Base-by-base conservation (phyloP, 1,284 basidiomycete species). In the Hemileia vastatrix region DNA sequence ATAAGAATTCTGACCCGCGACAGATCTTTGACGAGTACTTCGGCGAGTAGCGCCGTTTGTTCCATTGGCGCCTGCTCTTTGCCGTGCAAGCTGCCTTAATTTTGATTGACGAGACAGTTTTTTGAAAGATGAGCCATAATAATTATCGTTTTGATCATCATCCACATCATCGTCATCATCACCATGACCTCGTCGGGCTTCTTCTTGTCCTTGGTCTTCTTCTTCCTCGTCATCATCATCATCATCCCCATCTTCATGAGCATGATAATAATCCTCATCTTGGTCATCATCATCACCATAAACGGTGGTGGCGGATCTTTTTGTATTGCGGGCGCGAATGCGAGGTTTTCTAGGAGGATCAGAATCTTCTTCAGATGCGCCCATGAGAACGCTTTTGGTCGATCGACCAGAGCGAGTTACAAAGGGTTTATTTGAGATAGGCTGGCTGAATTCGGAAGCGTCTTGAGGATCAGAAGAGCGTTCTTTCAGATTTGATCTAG, bases 211-310 rank as follows among this genome's bases (percentile, higher is more conserved):
- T 56, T 59, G 36, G 47, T 48, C 31, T 58, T 64, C 13, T 58
- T 80, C 27, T 86, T 78, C 21, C 88, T 77, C 0, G 82, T 71
- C 67, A 11, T 65, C 67, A 23, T 71, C 70, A 15, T 70, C 66
- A 27, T 69, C 71, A 1, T 65, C 62, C 2, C 61, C 64, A 2
- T 67, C 66, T 6, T n/a, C n/a, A n/a, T n/a, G n/a, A n/a, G n/a
- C n/a, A n/a, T n/a, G n/a, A n/a, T n/a, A n/a, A n/a, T n/a, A n/a
- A n/a, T 68, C 63, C 1, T 63, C 63, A n/a, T 70, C 61, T 21
- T 64, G 65, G 32, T 68, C 67, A 51, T 51, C 66, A 18, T 64
- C 52, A 3, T 68, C 70, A 2, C 57, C 53, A 54, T 58, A 13
- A 54, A 32, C 33, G 59, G 65, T 11, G 60, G 43, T 5, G 58